Evolutionary conservation across 192 early-diverging fungal species (phyloP).

Genomic region (Bifiguratus adelaidae): DNA sequence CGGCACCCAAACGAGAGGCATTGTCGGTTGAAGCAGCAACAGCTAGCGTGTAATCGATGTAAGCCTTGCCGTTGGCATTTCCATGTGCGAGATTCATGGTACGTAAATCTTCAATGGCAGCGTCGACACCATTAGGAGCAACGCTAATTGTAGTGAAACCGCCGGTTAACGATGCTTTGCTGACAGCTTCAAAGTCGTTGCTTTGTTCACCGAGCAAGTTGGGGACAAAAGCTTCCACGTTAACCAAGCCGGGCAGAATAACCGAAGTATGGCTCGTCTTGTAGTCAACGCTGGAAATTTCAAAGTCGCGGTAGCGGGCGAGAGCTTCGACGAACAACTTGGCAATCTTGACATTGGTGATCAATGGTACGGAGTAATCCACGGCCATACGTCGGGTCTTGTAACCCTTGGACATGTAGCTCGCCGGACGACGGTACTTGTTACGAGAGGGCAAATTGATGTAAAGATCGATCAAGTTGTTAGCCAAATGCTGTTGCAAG

Average conservation of each 20-base stretch:
- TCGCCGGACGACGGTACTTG: constrained; percentile 89
- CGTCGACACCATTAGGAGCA: constrained; percentile 40
- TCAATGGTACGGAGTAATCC: constrained; percentile 91
- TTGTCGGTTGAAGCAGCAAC: constrained; percentile 64
- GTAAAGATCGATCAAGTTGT: constrained; percentile 96
- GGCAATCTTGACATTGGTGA: constrained; percentile 99
- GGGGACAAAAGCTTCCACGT: constrained; percentile 62
- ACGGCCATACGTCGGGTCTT: constrained; percentile 94
- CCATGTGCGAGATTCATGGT: constrained; percentile 38
- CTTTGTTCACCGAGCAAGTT: constrained; percentile 24
- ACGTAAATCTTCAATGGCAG: constrained; percentile 38
- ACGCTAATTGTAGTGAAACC: constrained; percentile 79
- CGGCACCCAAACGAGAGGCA: constrained; percentile 25
- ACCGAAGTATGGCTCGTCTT: constrained; percentile 81
- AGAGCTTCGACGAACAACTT: constrained; percentile 97
- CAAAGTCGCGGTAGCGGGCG: constrained; percentile 55
- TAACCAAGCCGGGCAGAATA: constrained; percentile 79
- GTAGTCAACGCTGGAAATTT: constrained; percentile 81
- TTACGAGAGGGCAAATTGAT: constrained; percentile 99
- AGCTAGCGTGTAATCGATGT: constrained; percentile 64
- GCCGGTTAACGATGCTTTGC: constrained; percentile 66
- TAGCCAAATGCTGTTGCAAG: constrained; percentile 88
- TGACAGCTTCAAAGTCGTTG: constrained; percentile 48
- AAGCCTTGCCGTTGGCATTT: constrained; percentile 32
- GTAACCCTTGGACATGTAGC: constrained; percentile 93